Base-by-base conservation (phyloP, 176 grass and related monocot genomes). In the Cenchrus purpureus region DNA sequence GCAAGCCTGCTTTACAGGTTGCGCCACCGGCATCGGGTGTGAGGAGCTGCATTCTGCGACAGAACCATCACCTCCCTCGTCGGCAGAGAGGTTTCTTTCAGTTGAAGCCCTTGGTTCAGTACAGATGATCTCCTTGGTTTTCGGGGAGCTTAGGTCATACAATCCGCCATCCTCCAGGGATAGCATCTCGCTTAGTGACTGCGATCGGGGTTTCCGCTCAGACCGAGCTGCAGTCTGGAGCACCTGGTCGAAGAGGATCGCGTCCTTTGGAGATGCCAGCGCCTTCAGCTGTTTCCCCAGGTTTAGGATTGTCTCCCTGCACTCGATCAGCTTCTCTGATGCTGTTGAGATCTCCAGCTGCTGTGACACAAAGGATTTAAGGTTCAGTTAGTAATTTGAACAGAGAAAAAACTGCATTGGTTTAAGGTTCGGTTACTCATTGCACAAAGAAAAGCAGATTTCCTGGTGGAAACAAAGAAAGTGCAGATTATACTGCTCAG, bases 271-370 rank as follows among this genome's bases (percentile, higher is more conserved):
- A 8, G 93, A 94, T 71, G 91, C 79, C 83, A 99, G 74, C 7
- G 90, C 88, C 89, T 99, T 99, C 32, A 99, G 83, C 88, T 99
- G 91, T 68, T 99, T 90, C 40, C 91, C 90, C 40, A 94, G 89
- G 79, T 77, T 96, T 76, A 89, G 46, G 48, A 99, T 94, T 31
- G 97, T 99, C 53, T 99, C 97, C 78, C 95, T 91, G 79, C 91
- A 95, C 85, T 91, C 91, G 0, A 88, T 91, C 61, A 98, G 85
- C 51, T 94, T 94, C 59, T 98, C 87, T 71, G 96, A 92, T 84
- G 91, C 96, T 10, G 78, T 89, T 65, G 85, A 85, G 81, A 95
- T 94, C 58, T 94, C 86, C 28, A 76, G 59, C 83, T 86, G 82
- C 91, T 94, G 86, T 59, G 53, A 46, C n/a, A 84, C 42, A 67